phyloP scores from a whole-genome alignment of 768 basidiomycete species.

The Russula abietina region DNA sequence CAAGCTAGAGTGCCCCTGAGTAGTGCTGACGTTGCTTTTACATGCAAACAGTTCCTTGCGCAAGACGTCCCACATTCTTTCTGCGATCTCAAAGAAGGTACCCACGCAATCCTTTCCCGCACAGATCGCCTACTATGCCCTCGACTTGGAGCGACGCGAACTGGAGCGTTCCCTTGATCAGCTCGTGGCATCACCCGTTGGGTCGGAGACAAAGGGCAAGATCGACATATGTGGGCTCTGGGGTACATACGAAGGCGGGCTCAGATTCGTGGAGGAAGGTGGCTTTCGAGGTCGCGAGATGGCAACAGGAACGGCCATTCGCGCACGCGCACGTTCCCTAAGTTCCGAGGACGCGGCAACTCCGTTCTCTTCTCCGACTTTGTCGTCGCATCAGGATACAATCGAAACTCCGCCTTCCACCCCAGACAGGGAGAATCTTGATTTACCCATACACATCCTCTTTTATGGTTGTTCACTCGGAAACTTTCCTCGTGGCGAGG shows the following conservation, averaged over 20 bases:
- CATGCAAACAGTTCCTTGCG: conserved; percentile 57
- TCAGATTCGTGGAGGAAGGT: conserved; percentile 69
- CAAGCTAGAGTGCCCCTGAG: neutral
- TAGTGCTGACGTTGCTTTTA: no score
- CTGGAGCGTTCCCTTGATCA: conserved; percentile 71
- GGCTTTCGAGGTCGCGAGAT: conserved; percentile 39
- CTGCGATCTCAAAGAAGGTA: conserved; percentile 56
- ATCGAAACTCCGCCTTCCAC: conserved; percentile 39
- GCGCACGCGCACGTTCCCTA: conserved; percentile 34
- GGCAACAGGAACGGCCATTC: conserved; percentile 7
- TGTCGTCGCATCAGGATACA: conserved; percentile 22
- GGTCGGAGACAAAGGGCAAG: conserved; percentile 57
- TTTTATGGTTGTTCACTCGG: conserved; percentile 92
- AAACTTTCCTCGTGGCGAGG: conserved; percentile 73
- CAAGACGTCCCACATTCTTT: conserved; percentile 82
- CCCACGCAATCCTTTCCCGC: conserved; percentile 33
- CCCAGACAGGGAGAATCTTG: conserved; percentile 35
- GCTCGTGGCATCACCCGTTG: conserved; percentile 59
- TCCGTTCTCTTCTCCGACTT: conserved; percentile 18
- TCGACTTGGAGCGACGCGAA: conserved; percentile 87
- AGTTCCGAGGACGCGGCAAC: conserved; percentile 32
- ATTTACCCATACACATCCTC: conserved; percentile 67
- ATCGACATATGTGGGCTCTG: conserved; percentile 79
- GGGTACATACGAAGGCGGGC: conserved; percentile 86
- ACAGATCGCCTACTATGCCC: conserved; percentile 80